phyloP scores from a whole-genome alignment of 495 filamentous ascomycete genomes.

The Annulohypoxylon maeteangense region DNA sequence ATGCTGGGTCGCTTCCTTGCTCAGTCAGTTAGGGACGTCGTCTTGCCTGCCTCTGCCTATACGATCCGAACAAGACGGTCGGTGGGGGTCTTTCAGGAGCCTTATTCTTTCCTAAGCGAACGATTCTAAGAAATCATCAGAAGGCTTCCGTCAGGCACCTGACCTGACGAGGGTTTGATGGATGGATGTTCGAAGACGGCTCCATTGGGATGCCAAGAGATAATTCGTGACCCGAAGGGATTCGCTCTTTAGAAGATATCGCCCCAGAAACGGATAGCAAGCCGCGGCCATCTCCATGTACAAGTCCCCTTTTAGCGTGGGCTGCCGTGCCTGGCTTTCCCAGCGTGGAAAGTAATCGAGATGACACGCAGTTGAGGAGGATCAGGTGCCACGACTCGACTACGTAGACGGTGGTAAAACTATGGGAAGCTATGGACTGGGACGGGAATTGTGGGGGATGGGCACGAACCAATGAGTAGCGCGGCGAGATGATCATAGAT shows the following conservation, averaged over 20 bases:
- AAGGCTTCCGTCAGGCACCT: constrained; percentile 12
- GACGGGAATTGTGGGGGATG: constrained; percentile 19
- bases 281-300: constrained; percentile 30
- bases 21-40: background rate
- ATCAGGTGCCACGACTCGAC: constrained; percentile 48
- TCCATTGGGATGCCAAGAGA: constrained; percentile 35
- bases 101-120: background rate
- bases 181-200: constrained; percentile 15
- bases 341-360: constrained; percentile 35
- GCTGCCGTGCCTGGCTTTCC: constrained; percentile 31
- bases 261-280: constrained; percentile 30
- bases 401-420: constrained; percentile 11
- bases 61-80: constrained; percentile 6
- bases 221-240: constrained; percentile 27
- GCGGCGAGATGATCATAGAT: constrained; percentile 37
- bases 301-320: constrained; percentile 28
- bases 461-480: constrained; percentile 14
- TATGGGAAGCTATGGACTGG: constrained; percentile 6
- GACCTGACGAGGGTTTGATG: constrained; percentile 29
- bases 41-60: constrained; percentile 11
- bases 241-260: constrained; percentile 19
- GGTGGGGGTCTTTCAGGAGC: constrained; percentile 25
- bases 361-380: constrained; percentile 51
- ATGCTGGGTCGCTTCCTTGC: constrained; percentile 27
- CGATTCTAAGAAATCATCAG: constrained; percentile 24